Base-by-base conservation (phyloP, 257 asterid species). In the Lantana camara region DNA sequence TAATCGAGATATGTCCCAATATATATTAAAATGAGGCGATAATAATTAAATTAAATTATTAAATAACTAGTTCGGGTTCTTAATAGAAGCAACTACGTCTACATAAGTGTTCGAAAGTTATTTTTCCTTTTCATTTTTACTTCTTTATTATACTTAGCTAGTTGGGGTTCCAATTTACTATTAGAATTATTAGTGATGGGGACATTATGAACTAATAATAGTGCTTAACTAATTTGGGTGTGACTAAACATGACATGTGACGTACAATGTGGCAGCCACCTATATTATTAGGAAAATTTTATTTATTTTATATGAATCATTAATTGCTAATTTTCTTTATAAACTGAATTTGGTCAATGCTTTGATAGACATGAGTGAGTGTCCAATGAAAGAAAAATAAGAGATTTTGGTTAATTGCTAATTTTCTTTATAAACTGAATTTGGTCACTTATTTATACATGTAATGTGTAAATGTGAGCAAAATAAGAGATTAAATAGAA, bases 201-300 rank as follows among this genome's bases (percentile, higher is more conserved):
- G 70, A 47, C 57, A 4, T 3, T 10, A 46, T 74, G 66, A 63
- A 35, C 44, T 40, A 14, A 44, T 9, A 7, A 40, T 57, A 64
- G 20, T 32, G 11, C 11, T 57, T 41, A 48, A 71, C 53, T 48
- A 37, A 24, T 17, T 13, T 16, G 22, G 12, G 17, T 29, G 45
- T 52, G 16, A 24, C 24, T 29, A 15, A 47, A 45, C 81, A 44
- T 71, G 81, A 16, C 30, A 48, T 62, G 55, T 76, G 81, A 71
- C 77, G 72, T 63, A 42, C 1, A 9, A 24, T 40, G 48, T 64
- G 67, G 66, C 49, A 40, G 37, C 32, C 46, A 9, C n/a, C 35
- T 45, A 46, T 29, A 32, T 53, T 35, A 48, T 60, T 42, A 48
- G 7, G 30, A 60, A 52, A 50, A 22, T 50, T 16, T 30, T 58